These are phyloP conservation scores for Iberis amara DNA, from an alignment of 441 rosid species.

Conservation along the genomic window DNA sequence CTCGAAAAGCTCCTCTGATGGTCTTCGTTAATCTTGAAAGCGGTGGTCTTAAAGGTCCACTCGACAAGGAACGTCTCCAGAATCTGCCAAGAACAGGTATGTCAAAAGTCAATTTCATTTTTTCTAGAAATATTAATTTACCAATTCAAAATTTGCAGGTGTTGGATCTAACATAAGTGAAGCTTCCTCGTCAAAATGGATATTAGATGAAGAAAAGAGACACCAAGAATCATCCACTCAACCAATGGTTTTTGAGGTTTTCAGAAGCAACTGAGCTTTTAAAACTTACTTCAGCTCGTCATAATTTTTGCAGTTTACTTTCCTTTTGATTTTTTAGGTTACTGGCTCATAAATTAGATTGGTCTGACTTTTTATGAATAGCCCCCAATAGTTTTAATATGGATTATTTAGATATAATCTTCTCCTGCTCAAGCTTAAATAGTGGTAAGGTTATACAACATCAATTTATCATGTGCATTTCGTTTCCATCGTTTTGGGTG, in stretches of 20 bases:
- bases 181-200: too few species aligned
- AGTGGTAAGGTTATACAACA: too few species aligned
- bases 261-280: conserved; percentile 75
- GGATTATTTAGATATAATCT: not conserved
- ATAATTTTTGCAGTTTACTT: conserved; percentile 36
- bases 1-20: conserved; percentile 73
- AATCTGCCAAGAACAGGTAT: conserved; percentile 63
- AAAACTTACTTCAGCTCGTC: conserved; percentile 59
- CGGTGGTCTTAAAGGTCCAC: conserved; percentile 72
- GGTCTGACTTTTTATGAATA: too few species aligned
- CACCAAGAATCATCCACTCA: conserved; percentile 61
- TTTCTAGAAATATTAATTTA: too few species aligned
- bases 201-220: conserved; percentile 41
- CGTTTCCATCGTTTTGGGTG: too few species aligned
- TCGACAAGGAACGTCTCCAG: conserved; percentile 55
- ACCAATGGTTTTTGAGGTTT: conserved; percentile 60
- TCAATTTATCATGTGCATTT: too few species aligned
- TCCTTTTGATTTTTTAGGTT: not conserved
- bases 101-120: not conserved
- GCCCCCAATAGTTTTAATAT: not conserved
- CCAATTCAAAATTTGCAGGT: too few species aligned
- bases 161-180: too few species aligned
- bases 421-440: not conserved
- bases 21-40: conserved; percentile 68
- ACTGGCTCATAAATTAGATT: too few species aligned